Conservation (phyloP, 192 early-diverging fungal genomes). For the Coemansia furcata region DNA sequence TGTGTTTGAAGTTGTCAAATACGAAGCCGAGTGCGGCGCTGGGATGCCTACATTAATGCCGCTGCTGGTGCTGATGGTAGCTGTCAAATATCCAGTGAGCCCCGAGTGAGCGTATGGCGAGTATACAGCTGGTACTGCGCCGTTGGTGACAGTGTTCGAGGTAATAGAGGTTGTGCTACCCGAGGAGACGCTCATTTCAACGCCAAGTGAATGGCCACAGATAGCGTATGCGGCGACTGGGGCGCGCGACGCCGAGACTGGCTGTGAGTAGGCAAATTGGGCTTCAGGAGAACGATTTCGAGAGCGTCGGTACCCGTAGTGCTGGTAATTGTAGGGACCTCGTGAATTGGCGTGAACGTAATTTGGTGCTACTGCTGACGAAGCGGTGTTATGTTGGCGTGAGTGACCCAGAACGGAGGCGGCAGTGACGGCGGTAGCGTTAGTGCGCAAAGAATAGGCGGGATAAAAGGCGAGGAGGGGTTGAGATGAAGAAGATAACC, state of each 20-base stretch:
- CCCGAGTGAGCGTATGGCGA: not conserved
- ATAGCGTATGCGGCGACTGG: not conserved
- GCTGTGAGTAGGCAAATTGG: not conserved
- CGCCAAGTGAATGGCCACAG: not conserved
- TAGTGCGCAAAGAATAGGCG: not conserved
- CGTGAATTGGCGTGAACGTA: slow-evolving; percentile 5
- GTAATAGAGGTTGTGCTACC: not conserved
- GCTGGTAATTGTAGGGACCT: slow-evolving; percentile 1
- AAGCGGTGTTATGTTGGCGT: not conserved
- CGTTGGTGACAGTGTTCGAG: not conserved
- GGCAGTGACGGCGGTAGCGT: not conserved
- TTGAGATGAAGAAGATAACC: not conserved
- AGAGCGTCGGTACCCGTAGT: not conserved
- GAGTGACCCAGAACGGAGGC: not conserved
- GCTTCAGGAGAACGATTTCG: not conserved
- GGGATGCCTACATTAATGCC: not conserved
- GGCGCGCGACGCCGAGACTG: not conserved
- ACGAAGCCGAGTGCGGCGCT: not conserved
- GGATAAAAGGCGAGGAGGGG: not conserved
- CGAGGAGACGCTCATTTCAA: slow-evolving; percentile 5
- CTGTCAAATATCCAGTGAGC: not conserved
- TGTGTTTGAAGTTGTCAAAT: not conserved
- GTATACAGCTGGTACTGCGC: not conserved
- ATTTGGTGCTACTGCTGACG: not conserved
- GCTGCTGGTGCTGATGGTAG: not conserved